Conservation (phyloP, 768 basidiomycete genomes). For the Tubosaeta sp. region DNA sequence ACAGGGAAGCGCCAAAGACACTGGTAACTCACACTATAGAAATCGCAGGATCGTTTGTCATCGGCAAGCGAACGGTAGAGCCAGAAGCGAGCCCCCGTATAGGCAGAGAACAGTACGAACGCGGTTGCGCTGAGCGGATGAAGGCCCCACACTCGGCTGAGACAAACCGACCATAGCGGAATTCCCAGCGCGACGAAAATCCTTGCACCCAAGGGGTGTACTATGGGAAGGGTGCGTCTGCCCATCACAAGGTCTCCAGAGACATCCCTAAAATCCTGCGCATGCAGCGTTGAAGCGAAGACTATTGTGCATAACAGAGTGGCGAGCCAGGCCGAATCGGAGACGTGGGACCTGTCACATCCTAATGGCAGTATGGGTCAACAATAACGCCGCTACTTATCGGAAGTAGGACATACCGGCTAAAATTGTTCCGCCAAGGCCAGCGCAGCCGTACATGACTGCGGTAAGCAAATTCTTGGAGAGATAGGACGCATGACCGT, state of each 20-base stretch:
- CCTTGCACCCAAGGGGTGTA: slow-evolving; percentile 26
- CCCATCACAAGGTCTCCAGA: slow-evolving; percentile 35
- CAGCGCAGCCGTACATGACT: slow-evolving; percentile 30
- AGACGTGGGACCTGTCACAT: slow-evolving; percentile 9
- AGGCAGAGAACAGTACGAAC: slow-evolving; percentile 16
- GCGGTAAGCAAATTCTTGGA: slow-evolving; percentile 29
- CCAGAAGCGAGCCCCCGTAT: slow-evolving; percentile 18
- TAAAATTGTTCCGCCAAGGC: slow-evolving; percentile 32
- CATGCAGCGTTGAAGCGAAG: slow-evolving; percentile 30
- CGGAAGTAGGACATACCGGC: slow-evolving; percentile 22
- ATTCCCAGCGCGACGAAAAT: slow-evolving; percentile 16
- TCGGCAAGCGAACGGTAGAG: slow-evolving; percentile 13
- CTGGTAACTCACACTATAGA: slow-evolving; percentile 18
- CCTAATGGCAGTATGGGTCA: slow-evolving; percentile 5
- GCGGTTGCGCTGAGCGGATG: slow-evolving; percentile 5
- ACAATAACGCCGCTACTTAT: background rate
- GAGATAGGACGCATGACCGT: background rate
- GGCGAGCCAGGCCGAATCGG: slow-evolving; percentile 14
- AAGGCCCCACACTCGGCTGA: slow-evolving; percentile 18
- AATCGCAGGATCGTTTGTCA: slow-evolving; percentile 21
- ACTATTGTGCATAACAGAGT: slow-evolving; percentile 25
- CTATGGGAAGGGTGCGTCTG: slow-evolving; percentile 39
- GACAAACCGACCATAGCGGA: slow-evolving; percentile 24
- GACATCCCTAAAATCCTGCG: slow-evolving; percentile 35
- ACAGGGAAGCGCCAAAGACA: background rate